Conservation (phyloP, 1,284 basidiomycete genomes). For the Cryptococcus sp. region DNA sequence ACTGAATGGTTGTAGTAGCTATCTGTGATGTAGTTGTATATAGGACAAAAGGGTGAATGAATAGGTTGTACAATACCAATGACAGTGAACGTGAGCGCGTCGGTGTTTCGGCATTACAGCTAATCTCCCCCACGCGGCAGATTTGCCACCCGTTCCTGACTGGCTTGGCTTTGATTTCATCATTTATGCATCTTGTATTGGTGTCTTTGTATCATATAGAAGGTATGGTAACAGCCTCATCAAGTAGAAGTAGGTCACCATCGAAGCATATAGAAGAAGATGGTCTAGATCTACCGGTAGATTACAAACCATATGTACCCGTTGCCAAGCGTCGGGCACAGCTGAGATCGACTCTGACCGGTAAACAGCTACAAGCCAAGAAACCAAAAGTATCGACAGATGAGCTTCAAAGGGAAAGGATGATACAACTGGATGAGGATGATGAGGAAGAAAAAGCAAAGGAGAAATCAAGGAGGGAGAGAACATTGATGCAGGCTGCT, state of each 20-base stretch:
- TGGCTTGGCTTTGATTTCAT: neutral
- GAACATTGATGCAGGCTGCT: conserved; percentile 81
- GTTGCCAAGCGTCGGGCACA: conserved; percentile 78
- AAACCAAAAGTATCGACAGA: conserved; percentile 55
- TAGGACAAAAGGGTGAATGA: no score
- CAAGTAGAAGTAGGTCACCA: neutral
- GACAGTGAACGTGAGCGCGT: no score
- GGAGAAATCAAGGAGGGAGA: conserved; percentile 71
- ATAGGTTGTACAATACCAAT: no score
- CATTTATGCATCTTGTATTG: neutral
- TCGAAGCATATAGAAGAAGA: conserved; percentile 31
- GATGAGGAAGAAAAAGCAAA: conserved; percentile 67
- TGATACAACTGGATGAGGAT: conserved; percentile 60
- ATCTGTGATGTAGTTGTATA: no score
- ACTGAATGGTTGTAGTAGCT: neutral
- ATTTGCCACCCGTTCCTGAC: neutral
- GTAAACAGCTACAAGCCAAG: conserved; percentile 50
- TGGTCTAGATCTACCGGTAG: conserved; percentile 36
- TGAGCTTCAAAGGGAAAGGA: conserved; percentile 56
- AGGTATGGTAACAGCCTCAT: neutral
- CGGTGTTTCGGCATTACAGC: neutral
- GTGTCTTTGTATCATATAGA: no score
- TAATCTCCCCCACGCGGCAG: neutral
- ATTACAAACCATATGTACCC: conserved; percentile 80
- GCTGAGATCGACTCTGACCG: conserved; percentile 65